These are phyloP conservation scores for Botryotinia convoluta DNA, from an alignment of 2,329 filamentous ascomycete species.

Conservation along the genomic window DNA sequence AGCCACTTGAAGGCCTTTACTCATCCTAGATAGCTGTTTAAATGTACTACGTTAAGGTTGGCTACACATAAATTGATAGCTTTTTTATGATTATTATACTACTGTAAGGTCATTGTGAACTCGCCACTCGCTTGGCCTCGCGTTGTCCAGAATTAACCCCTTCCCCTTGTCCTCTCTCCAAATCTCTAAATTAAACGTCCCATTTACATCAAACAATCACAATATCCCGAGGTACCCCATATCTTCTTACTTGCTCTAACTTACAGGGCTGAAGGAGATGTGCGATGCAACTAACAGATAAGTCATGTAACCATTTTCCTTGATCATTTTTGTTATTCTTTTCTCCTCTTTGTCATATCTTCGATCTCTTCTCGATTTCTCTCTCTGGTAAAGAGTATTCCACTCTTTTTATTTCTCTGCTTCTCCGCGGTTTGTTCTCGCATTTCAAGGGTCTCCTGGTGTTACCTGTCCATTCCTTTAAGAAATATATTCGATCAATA, in stretches of 20 bases:
- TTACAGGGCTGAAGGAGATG: slow-evolving; percentile 21
- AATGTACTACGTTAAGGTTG: neutral
- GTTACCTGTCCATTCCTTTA: slow-evolving; percentile 38
- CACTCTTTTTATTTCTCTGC: slow-evolving; percentile 10
- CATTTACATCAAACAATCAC: slow-evolving; percentile 52
- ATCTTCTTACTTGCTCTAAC: slow-evolving; percentile 10
- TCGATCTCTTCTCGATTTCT: slow-evolving; percentile 22
- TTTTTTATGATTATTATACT: neutral
- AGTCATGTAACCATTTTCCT: slow-evolving; percentile 13
- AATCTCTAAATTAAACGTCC: slow-evolving; percentile 34
- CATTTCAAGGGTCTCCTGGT: slow-evolving; percentile 35
- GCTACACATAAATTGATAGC: neutral
- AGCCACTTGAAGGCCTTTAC: neutral
- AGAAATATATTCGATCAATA: slow-evolving; percentile 20
- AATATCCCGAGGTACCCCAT: slow-evolving; percentile 12
- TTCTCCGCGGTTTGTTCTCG: slow-evolving; percentile 19
- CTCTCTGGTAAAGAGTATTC: neutral
- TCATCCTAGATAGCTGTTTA: slow-evolving; percentile 4
- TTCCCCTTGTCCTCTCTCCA: slow-evolving; percentile 11
- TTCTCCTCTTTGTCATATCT: slow-evolving; percentile 26
- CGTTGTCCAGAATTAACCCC: neutral
- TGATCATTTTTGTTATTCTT: slow-evolving; percentile 28
- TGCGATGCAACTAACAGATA: slow-evolving; percentile 16
- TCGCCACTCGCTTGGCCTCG: slow-evolving; percentile 7
- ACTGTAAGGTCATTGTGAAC: neutral